A percentile compares a stretch with the other conserved stretches of the same genome.
Conservation (phyloP, 2,329 filamentous ascomycete species). For the Ophiostoma ips region DNA sequence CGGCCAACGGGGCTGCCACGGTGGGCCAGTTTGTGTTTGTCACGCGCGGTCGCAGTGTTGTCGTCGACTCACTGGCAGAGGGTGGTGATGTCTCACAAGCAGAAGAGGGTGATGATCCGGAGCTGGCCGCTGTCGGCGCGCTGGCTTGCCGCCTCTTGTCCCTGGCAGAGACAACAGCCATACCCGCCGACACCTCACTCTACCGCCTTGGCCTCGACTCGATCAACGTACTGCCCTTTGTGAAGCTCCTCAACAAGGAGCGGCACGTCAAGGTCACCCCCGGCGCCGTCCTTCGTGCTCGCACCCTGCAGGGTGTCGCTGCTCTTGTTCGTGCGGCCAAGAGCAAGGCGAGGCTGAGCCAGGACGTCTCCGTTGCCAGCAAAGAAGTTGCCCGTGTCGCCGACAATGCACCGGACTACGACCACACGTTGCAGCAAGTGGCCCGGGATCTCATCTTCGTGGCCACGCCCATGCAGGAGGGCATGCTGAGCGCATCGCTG, state of each 20-base stretch:
- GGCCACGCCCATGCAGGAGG: slow-evolving; percentile 17
- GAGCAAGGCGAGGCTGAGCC: neutral
- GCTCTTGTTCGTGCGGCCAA: slow-evolving; percentile 10
- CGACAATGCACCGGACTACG: neutral
- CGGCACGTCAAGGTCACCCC: slow-evolving; percentile 11
- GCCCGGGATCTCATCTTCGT: slow-evolving; percentile 15
- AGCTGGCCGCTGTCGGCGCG: no score
- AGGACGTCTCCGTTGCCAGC: no score
- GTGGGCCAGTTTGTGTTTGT: slow-evolving; percentile 9
- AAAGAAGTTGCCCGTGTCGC: no score
- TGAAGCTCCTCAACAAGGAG: slow-evolving; percentile 10
- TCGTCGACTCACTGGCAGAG: no score
- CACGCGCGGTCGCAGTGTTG: neutral
- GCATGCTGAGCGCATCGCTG: slow-evolving; percentile 16
- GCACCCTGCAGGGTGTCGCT: slow-evolving; percentile 14
- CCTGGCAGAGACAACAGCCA: slow-evolving; percentile 4
- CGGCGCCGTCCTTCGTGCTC: slow-evolving; percentile 15
- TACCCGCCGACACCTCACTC: slow-evolving; percentile 10
- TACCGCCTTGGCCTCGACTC: slow-evolving; percentile 16
- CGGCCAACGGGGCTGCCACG: neutral
- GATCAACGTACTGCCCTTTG: slow-evolving; percentile 14
- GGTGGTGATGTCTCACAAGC: no score
- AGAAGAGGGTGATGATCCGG: no score
- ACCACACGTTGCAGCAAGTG: slow-evolving; percentile 10
- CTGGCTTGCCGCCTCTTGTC: slow-evolving; percentile 2